phyloP scores from a whole-genome alignment of 2,329 filamentous ascomycete species.

The Cladorrhinum sp. region DNA sequence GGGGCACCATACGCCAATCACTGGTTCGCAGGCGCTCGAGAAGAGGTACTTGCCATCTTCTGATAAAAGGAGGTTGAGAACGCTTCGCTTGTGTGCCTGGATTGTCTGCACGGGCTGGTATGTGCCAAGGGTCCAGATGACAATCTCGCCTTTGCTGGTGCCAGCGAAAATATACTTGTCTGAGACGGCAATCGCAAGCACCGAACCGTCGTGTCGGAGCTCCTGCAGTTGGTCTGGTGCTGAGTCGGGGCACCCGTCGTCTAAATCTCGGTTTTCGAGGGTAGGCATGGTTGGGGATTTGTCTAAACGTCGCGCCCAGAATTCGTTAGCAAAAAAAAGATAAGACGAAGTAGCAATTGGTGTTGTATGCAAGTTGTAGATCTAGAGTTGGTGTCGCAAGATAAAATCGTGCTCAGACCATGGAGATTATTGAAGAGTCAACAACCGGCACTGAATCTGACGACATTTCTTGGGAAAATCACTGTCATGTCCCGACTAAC shows the following conservation, averaged over 20 bases:
- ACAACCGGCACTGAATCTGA: conserved; percentile 7
- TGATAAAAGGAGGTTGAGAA: conserved; percentile 77
- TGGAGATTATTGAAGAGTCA: neutral
- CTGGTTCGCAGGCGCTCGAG: conserved; percentile 88
- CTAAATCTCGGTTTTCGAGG: conserved; percentile 24
- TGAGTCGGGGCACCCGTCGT: conserved; percentile 28
- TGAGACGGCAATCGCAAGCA: conserved; percentile 79
- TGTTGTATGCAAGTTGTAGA: neutral
- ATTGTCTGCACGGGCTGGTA: conserved; percentile 77
- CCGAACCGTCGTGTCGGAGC: conserved; percentile 72
- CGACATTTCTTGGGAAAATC: conserved; percentile 14
- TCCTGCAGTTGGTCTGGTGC: conserved; percentile 68
- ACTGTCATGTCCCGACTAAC: conserved; percentile 5
- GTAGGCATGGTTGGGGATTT: conserved; percentile 16
- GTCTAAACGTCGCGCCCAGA: neutral
- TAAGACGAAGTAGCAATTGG: neutral
- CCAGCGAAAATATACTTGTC: conserved; percentile 83
- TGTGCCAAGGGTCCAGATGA: conserved; percentile 85
- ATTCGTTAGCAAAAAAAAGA: neutral
- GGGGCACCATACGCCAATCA: conserved; percentile 92
- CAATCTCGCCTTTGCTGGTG: conserved; percentile 88
- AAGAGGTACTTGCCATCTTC: conserved; percentile 71
- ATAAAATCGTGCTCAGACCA: neutral
- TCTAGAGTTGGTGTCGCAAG: neutral
- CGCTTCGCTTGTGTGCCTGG: conserved; percentile 86